Percentiles rank a stretch among this genome's conserved stretches.
Conservation (phyloP, 192 early-diverging fungal genomes). For the Podila minutissima region DNA sequence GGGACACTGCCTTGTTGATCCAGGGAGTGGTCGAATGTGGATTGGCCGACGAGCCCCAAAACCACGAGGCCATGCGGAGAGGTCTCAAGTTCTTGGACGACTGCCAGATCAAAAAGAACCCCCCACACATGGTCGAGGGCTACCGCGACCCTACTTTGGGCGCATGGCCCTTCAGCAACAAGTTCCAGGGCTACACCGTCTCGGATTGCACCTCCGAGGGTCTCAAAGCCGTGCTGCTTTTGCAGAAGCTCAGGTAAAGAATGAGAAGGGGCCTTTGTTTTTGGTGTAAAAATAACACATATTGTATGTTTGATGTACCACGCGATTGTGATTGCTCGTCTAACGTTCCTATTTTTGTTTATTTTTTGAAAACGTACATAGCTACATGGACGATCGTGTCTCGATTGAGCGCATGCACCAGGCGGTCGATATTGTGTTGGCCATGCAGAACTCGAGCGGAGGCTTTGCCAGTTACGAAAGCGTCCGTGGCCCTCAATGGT, state of each 20-base stretch:
- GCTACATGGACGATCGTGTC: slow-evolving; percentile 65
- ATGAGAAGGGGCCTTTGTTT: slow-evolving; percentile 1
- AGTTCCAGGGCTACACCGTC: slow-evolving; percentile 94
- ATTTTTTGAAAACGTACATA: neutral
- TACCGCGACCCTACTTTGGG: slow-evolving; percentile 90
- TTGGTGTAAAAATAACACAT: neutral
- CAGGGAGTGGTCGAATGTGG: slow-evolving; percentile 87
- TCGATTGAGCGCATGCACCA: slow-evolving; percentile 78
- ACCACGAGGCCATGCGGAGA: slow-evolving; percentile 71
- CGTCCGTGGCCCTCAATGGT: slow-evolving; percentile 77
- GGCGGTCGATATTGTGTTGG: slow-evolving; percentile 90
- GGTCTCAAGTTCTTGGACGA: slow-evolving; percentile 88
- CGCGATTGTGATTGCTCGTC: neutral
- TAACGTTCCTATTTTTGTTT: neutral
- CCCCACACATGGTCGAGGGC: slow-evolving; percentile 69
- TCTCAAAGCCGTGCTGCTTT: slow-evolving; percentile 79
- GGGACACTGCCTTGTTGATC: slow-evolving; percentile 92
- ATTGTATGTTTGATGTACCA: neutral
- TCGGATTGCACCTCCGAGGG: slow-evolving; percentile 96
- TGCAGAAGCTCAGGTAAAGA: slow-evolving; percentile 75
- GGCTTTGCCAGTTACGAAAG: slow-evolving; percentile 96
- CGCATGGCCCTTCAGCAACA: slow-evolving; percentile 97
- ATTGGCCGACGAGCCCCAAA: slow-evolving; percentile 75
- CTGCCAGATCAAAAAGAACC: slow-evolving; percentile 83
- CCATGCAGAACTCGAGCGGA: slow-evolving; percentile 91